Conservation (phyloP, 495 filamentous ascomycete genomes). For the Aspergillus affinis region DNA sequence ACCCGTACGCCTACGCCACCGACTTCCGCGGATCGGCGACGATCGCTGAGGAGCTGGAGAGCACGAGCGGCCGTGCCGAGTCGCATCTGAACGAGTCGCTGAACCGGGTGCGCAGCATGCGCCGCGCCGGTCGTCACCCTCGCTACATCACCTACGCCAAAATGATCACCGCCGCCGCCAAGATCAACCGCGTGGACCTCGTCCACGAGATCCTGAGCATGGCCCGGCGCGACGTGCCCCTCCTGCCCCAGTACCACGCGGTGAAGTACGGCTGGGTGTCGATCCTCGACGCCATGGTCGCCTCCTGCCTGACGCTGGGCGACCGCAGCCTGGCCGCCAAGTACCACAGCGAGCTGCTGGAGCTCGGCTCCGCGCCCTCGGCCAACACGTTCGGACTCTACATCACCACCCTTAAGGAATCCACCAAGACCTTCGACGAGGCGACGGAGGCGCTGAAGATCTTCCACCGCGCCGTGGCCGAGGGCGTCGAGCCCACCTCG, state of each 20-base stretch:
- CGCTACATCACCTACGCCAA: constrained; percentile 95
- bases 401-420: constrained; percentile 96
- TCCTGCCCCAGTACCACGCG: constrained; percentile 73
- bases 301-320: constrained; percentile 82
- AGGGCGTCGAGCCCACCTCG: constrained; percentile 91
- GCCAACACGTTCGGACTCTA: constrained; percentile 98
- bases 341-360: constrained; percentile 85
- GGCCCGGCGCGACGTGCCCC: constrained; percentile 83
- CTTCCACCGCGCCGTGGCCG: constrained; percentile 89
- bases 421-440: constrained; percentile 95
- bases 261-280: constrained; percentile 93
- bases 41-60: constrained; percentile 85
- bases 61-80: constrained; percentile 61
- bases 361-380: constrained; percentile 84
- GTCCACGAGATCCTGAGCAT: constrained; percentile 84
- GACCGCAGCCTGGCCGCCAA: constrained; percentile 74
- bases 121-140: constrained; percentile 85
- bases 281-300: constrained; percentile 94
- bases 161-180: constrained; percentile 85
- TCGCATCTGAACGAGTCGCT: constrained; percentile 79
- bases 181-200: constrained; percentile 72
- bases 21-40: constrained; percentile 89
- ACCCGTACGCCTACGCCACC: constrained; percentile 84
- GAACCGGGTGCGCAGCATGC: constrained; percentile 83
- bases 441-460: constrained; percentile 95